Evolutionary conservation across 2,329 filamentous ascomycete genomes (phyloP), one percentile per base, ranked within the genome.

Genomic region (Alternaria tenuissima): DNA sequence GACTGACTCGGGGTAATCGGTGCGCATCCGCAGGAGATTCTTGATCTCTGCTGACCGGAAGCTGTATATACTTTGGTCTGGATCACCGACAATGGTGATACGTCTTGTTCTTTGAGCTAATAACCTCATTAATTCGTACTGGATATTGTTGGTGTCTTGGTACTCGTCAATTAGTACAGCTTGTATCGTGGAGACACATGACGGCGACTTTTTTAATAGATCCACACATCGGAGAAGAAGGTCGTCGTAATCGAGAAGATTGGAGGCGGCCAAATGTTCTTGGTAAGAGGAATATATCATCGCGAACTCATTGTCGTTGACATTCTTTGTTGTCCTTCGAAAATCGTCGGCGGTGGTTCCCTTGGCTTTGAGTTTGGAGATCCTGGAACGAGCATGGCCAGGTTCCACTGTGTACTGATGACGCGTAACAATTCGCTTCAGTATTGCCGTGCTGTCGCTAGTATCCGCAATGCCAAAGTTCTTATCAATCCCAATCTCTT

Each of bases 1-100:
- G 5, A 93, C 86, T 0, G 93, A 95, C 26, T 90, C 86, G 0
- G 89, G 89, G 72, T 91, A 97, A 59, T 92, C 89, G 42, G 83
- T 82, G 53, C 93, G 86, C 83, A 99, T 89, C 3, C 91, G 88
- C 65, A 87, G 87, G 48, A 98, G 84, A 70, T 98, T 99, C 75
- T 90, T 90, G 68, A 94, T 92, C 77, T 99, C 94, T 9, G 95
- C 94, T 7, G 93, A 94, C 20, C 94, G 89, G 84, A 96, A 99
- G 20, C 94, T 92, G 76, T 98, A 99, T 58, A 99, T 99, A 76
- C 94, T 97, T 78, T 99, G 94, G 76, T 99, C 95, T 0, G 95
- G 94, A 75, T 99, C 94, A 34, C 94, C 95, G 5, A 99, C 95
- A 61, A 97, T 92, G 1, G 94, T 98, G 67, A 98, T 94, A n/a